Percentiles rank a stretch among this genome's conserved stretches.
phyloP scores from a whole-genome alignment of 2,329 filamentous ascomycete species.

The Aspergillus cejpii region DNA sequence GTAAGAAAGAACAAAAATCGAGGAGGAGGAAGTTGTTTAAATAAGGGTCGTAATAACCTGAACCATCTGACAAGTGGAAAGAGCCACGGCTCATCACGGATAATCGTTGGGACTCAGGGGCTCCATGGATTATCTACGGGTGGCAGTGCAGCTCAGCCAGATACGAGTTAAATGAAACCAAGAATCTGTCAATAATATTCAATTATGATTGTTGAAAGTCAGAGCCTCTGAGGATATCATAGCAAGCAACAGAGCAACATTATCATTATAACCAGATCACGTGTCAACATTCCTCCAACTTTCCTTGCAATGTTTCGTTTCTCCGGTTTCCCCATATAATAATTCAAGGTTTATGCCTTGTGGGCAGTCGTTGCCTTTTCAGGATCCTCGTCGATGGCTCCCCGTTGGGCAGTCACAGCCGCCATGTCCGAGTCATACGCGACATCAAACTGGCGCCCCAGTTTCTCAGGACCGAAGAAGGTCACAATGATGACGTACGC shows the following conservation, averaged over 20 bases:
- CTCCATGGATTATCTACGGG: background rate
- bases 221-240: no score
- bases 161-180: no score
- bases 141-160: no score
- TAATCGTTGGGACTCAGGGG: background rate
- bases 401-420: slow-evolving; percentile 36
- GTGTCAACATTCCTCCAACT: background rate
- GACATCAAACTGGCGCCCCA: slow-evolving; percentile 44
- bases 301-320: no score
- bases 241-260: no score
- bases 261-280: background rate
- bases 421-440: slow-evolving; percentile 44
- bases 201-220: no score
- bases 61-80: background rate
- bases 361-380: slow-evolving; percentile 22
- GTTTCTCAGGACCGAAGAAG: slow-evolving; percentile 44
- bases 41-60: background rate
- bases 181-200: no score
- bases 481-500: slow-evolving; percentile 52
- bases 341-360: background rate
- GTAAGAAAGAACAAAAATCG: background rate
- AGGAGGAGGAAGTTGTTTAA: background rate
- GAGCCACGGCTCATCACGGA: background rate
- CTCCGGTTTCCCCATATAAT: no score
- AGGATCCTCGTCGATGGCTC: slow-evolving; percentile 22